Evolutionary conservation across 2,329 filamentous ascomycete genomes (phyloP), one percentile per base, ranked within the genome.

Genomic region (Ciborinia camelliae): DNA sequence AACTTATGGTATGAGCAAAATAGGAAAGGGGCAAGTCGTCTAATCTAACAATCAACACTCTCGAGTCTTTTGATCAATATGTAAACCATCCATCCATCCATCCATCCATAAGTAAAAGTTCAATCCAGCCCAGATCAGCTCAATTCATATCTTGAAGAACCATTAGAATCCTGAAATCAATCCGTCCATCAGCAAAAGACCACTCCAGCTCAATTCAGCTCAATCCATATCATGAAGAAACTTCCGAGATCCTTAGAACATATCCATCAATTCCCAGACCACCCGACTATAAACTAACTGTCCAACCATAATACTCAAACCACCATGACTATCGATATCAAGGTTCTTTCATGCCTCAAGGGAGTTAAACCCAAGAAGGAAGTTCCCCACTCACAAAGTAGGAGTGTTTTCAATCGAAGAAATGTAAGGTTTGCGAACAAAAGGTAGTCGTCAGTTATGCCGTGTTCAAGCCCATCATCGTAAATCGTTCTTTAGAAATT

Each of bases 331-430:
- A 37, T 37, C 8, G 47, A 59, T 47, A 20, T 59, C 55, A 59
- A 59, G 55, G 55, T 37, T 59, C 55, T 59, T 37, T 35, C 55
- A 59, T 59, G 55, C 55, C 41, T n/a, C 55, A 35, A 59, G 41
- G 39, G 14, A 59, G n/a, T n/a, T 48, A 26, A 59, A 26, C 8
- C 28, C 30, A 47, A 59, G n/a, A n/a, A 47, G 55, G 55, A 59
- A 59, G 30, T 47, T 26, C 55, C 55, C 32, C 55, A 59, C 55
- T 59, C 55, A 35, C 41, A 59, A 59, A 47, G 41, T 59, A 47
- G 55, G 41, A 59, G 55, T 47, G 55, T 59, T 59, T 47, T 59
- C n/a, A 47, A 35, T 59, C 26, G 15, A 26, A 58, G 20, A 32
- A 18, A 47, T 37, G 30, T 47, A 15, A 37, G 37, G 41, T 59